phyloP scores from a whole-genome alignment of 805 yeast species.

The Monosporozyma solicola region DNA sequence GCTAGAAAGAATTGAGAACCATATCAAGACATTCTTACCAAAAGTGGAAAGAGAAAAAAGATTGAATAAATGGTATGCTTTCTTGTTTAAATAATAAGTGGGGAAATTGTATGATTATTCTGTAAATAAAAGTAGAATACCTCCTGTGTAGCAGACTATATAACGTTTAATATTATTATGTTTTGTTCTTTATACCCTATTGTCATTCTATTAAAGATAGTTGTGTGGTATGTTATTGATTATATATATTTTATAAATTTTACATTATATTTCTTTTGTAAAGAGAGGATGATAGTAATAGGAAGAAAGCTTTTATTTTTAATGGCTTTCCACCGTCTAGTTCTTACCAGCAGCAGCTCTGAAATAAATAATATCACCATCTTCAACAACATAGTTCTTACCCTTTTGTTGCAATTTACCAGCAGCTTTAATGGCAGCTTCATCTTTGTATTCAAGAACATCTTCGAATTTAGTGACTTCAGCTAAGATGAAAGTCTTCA shows the following conservation, averaged over 20 bases:
- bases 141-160: background rate
- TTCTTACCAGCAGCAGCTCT: constrained; percentile 92
- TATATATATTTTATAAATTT: background rate
- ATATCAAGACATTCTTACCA: constrained; percentile 71
- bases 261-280: background rate
- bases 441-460: constrained; percentile 69
- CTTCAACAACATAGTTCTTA: constrained; percentile 89
- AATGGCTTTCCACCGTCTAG: constrained; percentile 15
- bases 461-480: constrained; percentile 84
- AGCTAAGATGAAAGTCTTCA: constrained; percentile 90
- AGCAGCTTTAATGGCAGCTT: constrained; percentile 68
- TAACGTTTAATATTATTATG: background rate
- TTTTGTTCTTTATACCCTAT: background rate
- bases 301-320: background rate
- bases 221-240: background rate
- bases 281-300: background rate
- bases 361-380: constrained; percentile 86
- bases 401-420: constrained; percentile 91
- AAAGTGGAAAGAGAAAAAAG: constrained; percentile 57
- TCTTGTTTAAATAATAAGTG: constrained; percentile 18
- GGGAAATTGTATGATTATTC: background rate
- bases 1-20: constrained; percentile 63
- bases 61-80: constrained; percentile 47
- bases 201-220: background rate
- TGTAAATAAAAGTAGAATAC: background rate